A percentile compares a stretch with the other conserved stretches of the same genome.
Evolutionary conservation across 805 yeast genomes (phyloP).

Genomic region (Saturnispora kantuleensis): DNA sequence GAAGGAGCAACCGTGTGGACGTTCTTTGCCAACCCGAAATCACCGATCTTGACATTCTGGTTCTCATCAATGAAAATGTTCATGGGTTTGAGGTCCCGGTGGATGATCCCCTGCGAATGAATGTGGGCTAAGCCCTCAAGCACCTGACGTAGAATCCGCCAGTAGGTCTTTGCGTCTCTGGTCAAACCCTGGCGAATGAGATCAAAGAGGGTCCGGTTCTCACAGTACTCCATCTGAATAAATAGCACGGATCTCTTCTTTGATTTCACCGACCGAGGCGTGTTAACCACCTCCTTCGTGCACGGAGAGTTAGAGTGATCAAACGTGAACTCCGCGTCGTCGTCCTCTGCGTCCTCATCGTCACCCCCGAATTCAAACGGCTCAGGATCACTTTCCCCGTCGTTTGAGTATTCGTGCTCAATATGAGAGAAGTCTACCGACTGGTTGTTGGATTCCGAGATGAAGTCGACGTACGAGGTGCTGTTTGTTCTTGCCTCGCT

Average conservation of each 20-base stretch:
- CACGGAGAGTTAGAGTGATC: constrained; percentile 10
- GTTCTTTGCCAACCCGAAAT: constrained; percentile 92
- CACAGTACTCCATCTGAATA: constrained; percentile 98
- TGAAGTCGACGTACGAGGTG: constrained; percentile 48
- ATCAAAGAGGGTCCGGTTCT: constrained; percentile 80
- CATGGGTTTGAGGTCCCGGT: constrained; percentile 90
- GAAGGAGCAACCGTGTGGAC: constrained; percentile 36
- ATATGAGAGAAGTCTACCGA: constrained; percentile 43
- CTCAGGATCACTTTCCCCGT: constrained; percentile 14
- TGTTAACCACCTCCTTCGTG: constrained; percentile 11
- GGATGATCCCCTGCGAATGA: constrained; percentile 89
- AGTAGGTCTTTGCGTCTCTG: constrained; percentile 65
- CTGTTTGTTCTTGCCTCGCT: constrained; percentile 24
- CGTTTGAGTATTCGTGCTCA: constrained; percentile 15
- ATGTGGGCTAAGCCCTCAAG: constrained; percentile 85
- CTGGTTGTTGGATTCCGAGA: constrained; percentile 53
- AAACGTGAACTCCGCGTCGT: constrained; percentile 13
- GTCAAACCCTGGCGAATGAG: constrained; percentile 71
- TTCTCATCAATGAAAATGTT: constrained; percentile 90
- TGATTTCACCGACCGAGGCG: constrained; percentile 5
- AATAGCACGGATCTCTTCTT: constrained; percentile 60
- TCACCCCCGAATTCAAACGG: constrained; percentile 16
- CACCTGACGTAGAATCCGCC: constrained; percentile 82
- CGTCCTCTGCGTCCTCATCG: constrained; percentile 16
- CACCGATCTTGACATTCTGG: constrained; percentile 88